Percentiles rank a stretch among this genome's conserved stretches.
phyloP scores from a whole-genome alignment of 1,139 yeast species.

The Hansenula sp. region DNA sequence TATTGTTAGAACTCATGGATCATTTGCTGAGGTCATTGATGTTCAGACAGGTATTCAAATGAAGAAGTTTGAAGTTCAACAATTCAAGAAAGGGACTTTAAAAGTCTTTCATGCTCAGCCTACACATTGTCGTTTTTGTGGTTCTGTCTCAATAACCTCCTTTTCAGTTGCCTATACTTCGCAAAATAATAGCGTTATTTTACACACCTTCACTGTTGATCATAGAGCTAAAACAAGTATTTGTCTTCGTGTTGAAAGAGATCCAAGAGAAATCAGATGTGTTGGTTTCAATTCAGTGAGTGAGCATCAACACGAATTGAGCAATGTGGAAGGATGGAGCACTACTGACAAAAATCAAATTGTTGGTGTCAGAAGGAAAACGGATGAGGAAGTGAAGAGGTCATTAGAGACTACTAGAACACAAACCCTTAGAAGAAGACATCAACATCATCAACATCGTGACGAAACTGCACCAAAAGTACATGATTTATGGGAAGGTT shows the following conservation, averaged over 20 bases:
- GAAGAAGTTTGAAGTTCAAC: slow-evolving; percentile 53
- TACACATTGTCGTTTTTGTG: slow-evolving; percentile 86
- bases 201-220: slow-evolving; percentile 71
- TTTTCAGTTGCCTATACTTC: slow-evolving; percentile 65
- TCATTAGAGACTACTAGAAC: slow-evolving; percentile 10
- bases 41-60: slow-evolving; percentile 68
- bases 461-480: slow-evolving; percentile 16
- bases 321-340: slow-evolving; percentile 71
- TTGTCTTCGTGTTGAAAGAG: slow-evolving; percentile 87
- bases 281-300: slow-evolving; percentile 73
- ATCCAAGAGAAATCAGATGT: slow-evolving; percentile 86
- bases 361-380: slow-evolving; percentile 59
- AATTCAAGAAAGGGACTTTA: slow-evolving; percentile 56
- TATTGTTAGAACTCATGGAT: slow-evolving; percentile 53
- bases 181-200: slow-evolving; percentile 52
- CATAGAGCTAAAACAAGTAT: slow-evolving; percentile 76
- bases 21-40: slow-evolving; percentile 64
- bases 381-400: slow-evolving; percentile 24
- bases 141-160: slow-evolving; percentile 75
- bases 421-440: slow-evolving; percentile 17
- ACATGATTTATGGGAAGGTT: slow-evolving; percentile 70
- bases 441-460: slow-evolving; percentile 3
- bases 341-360: slow-evolving; percentile 72
- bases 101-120: slow-evolving; percentile 79
- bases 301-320: slow-evolving; percentile 67